Evolutionary conservation across 345 rosid genomes (phyloP).

Genomic region (Moringa oleifera): DNA sequence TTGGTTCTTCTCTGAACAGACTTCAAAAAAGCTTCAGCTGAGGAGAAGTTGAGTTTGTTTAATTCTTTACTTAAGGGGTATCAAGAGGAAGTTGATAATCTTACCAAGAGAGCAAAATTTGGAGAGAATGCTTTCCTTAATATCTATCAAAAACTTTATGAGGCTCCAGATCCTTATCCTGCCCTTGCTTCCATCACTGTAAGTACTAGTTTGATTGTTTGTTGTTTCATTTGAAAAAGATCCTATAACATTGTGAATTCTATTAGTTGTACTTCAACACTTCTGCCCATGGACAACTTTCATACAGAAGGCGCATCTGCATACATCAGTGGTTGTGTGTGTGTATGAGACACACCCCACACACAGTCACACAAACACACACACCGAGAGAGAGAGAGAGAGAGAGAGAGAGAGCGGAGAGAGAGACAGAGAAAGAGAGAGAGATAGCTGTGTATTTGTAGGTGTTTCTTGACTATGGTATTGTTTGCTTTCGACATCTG

Average conservation of each 20-base stretch:
- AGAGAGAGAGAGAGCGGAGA: too few relatives aligned
- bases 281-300: too few relatives aligned
- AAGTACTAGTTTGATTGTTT: slow-evolving; percentile 31
- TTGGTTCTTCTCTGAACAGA: slow-evolving; percentile 32
- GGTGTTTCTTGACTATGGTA: too few relatives aligned
- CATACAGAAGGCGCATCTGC: too few relatives aligned
- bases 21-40: slow-evolving; percentile 93
- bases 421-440: too few relatives aligned
- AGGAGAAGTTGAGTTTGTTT: slow-evolving; percentile 79
- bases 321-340: too few relatives aligned
- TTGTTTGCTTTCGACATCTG: too few relatives aligned
- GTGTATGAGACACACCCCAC: too few relatives aligned
- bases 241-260: not conserved
- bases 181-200: slow-evolving; percentile 93
- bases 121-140: slow-evolving; percentile 97
- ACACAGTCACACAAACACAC: too few relatives aligned
- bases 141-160: slow-evolving; percentile 95
- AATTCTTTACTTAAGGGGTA: slow-evolving; percentile 89
- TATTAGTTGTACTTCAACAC: too few relatives aligned
- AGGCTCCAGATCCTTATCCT: slow-evolving; percentile 98
- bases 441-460: too few relatives aligned
- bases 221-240: not conserved
- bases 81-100: slow-evolving; percentile 99
- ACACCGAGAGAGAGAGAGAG: too few relatives aligned
- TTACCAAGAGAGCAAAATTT: slow-evolving; percentile 96